These are phyloP conservation scores for Russula abietina DNA, from an alignment of 768 basidiomycete species.

Conservation along the genomic window DNA sequence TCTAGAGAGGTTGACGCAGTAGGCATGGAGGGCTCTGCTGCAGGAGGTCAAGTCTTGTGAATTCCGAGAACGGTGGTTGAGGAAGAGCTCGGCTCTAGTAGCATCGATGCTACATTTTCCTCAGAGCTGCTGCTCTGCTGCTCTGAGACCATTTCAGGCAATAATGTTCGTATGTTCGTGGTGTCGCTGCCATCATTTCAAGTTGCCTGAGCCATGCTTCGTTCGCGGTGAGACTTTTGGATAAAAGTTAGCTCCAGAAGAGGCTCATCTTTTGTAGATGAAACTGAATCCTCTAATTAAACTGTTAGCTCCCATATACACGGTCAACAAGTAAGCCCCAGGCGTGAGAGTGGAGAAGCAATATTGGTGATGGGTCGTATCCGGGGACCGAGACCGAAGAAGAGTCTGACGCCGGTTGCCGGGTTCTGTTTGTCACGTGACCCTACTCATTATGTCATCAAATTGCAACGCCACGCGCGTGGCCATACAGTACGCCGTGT, in stretches of 20 bases:
- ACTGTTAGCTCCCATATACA: no score
- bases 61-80: neutral
- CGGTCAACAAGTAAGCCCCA: no score
- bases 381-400: no score
- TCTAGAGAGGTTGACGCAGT: neutral
- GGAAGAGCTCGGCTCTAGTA: neutral
- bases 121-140: neutral
- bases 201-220: constrained; percentile 18
- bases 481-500: no score
- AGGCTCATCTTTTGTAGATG: neutral
- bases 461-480: no score
- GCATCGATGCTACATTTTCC: neutral
- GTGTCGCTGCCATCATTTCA: neutral
- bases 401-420: no score
- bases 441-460: no score
- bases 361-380: no score
- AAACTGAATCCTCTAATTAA: no score
- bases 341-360: no score
- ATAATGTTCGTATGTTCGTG: neutral
- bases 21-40: neutral
- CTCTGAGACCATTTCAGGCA: neutral
- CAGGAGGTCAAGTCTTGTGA: neutral
- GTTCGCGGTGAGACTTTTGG: constrained; percentile 10
- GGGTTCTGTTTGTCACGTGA: no score
- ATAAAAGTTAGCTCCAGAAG: neutral